phyloP scores from a whole-genome alignment of 2,329 filamentous ascomycete genomes.

The Endocalyx cinctus region DNA sequence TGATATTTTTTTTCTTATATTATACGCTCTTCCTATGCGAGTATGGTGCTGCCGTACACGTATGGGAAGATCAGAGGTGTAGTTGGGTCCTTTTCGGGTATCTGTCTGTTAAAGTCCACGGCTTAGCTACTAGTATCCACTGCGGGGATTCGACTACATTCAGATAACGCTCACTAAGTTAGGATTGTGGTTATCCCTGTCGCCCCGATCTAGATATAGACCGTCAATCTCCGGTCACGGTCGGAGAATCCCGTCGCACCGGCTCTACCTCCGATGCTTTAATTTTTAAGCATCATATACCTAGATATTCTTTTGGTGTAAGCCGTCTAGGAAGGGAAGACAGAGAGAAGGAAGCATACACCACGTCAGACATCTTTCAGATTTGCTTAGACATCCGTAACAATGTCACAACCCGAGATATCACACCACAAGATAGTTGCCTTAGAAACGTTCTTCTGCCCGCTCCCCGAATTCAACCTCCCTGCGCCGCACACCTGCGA shows the following conservation, averaged over 20 bases:
- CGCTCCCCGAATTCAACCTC: slow-evolving; percentile 20
- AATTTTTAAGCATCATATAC: too few species aligned
- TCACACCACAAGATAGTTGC: slow-evolving; percentile 31
- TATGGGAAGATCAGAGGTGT: not conserved
- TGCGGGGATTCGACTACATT: not conserved
- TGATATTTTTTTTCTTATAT: not conserved
- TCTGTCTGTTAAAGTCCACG: too few species aligned
- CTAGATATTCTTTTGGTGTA: too few species aligned
- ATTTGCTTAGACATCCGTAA: too few species aligned
- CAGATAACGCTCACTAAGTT: not conserved
- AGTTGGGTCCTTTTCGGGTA: not conserved
- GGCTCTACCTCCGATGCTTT: too few species aligned
- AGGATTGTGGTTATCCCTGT: not conserved
- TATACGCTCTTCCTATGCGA: not conserved
- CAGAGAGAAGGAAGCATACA: too few species aligned
- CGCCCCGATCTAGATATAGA: too few species aligned
- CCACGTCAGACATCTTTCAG: too few species aligned
- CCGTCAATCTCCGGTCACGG: not conserved
- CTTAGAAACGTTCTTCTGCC: slow-evolving; percentile 28
- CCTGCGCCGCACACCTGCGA: slow-evolving; percentile 28
- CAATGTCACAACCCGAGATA: too few species aligned
- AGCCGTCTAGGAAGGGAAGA: too few species aligned
- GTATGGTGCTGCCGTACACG: not conserved
- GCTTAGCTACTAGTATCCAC: not conserved
- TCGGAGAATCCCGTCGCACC: not conserved